These are phyloP conservation scores for Jacaranda copaia DNA, from an alignment of 257 asterid species.

Conservation along the genomic window DNA sequence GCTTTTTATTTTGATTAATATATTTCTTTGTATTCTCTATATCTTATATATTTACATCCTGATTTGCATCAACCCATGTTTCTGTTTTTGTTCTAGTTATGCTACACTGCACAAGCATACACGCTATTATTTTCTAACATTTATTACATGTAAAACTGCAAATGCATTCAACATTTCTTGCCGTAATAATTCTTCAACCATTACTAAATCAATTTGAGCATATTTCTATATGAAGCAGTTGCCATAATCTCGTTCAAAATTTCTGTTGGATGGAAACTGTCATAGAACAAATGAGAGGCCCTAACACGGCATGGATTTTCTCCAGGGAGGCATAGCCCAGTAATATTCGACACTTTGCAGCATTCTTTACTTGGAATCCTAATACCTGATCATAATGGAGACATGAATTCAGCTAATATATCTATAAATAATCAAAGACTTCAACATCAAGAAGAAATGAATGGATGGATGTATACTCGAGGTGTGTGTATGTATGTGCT, in stretches of 20 bases:
- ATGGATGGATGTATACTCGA: too few species aligned
- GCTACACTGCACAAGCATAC: too few species aligned
- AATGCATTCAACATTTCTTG: background rate
- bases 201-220: slow-evolving; percentile 21
- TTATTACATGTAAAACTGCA: background rate
- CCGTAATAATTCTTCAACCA: background rate
- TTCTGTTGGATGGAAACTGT: slow-evolving; percentile 48
- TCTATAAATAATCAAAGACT: background rate
- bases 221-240: slow-evolving; percentile 24
- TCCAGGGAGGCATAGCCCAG: slow-evolving; percentile 40
- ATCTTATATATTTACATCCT: too few species aligned
- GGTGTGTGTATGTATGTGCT: too few species aligned
- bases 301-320: slow-evolving; percentile 34
- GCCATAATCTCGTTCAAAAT: slow-evolving; percentile 36
- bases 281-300: slow-evolving; percentile 37
- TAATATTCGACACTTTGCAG: slow-evolving; percentile 31
- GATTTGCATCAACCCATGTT: too few species aligned
- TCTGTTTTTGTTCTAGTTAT: too few species aligned
- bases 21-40: too few species aligned
- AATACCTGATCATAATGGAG: background rate
- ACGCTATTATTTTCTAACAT: too few species aligned
- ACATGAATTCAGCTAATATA: background rate
- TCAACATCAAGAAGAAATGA: too few species aligned
- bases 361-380: slow-evolving; percentile 27
- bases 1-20: too few species aligned